Conservation (phyloP, 441 rosid genomes). For the Codiaeum variegatum region DNA sequence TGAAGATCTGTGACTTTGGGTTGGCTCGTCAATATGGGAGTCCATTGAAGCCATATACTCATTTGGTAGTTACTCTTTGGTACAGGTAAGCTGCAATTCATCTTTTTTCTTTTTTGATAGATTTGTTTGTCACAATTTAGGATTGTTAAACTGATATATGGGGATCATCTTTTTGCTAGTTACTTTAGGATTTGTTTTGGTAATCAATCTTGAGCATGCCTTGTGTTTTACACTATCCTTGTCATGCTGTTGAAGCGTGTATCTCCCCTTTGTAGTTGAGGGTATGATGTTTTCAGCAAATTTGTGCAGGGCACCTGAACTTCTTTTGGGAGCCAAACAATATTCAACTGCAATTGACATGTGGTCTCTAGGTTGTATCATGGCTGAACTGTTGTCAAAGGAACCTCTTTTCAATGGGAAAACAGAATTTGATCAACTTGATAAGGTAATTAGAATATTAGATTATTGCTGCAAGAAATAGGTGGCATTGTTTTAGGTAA, state of each 20-base stretch:
- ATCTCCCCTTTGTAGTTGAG: not conserved
- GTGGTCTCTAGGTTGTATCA: constrained; percentile 99
- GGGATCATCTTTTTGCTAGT: constrained; percentile 1
- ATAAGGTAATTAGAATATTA: constrained; percentile 56
- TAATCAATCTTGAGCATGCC: not conserved
- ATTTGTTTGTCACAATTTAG: not conserved
- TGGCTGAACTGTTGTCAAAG: constrained; percentile 90
- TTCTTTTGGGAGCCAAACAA: constrained; percentile 85
- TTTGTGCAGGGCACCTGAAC: constrained; percentile 91
- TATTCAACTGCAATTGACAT: constrained; percentile 98
- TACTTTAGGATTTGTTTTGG: not conserved
- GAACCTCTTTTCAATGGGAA: constrained; percentile 93
- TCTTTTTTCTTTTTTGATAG: not conserved
- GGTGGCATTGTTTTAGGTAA: not conserved
- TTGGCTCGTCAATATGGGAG: constrained; percentile 98
- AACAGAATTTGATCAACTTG: constrained; percentile 94
- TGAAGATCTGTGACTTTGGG: constrained; percentile 98
- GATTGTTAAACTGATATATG: not conserved
- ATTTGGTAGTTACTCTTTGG: constrained; percentile 98
- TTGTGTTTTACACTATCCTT: not conserved
- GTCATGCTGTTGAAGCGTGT: not conserved
- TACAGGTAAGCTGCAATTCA: constrained; percentile 66
- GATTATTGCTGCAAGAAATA: not conserved
- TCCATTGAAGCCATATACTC: constrained; percentile 95
- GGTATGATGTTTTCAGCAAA: not conserved